Conservation (phyloP, 2,329 filamentous ascomycete species). For the Cylindrodendrum hubeiense region DNA sequence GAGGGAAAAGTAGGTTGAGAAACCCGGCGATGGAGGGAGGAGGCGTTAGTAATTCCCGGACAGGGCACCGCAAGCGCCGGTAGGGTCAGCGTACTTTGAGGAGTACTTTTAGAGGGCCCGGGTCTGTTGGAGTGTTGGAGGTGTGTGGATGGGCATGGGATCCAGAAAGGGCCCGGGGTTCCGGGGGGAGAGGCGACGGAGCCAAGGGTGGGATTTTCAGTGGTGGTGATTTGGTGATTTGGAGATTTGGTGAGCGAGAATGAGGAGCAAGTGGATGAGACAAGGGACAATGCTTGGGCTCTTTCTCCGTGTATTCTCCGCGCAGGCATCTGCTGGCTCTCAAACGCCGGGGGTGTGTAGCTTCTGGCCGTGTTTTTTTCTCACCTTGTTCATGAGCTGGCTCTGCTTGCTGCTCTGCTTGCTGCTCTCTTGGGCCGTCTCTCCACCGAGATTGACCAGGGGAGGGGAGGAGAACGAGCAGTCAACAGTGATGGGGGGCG, state of each 20-base stretch:
- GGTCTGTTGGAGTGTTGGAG: slow-evolving; percentile 8
- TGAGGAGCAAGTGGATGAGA: slow-evolving; percentile 10
- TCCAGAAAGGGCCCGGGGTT: slow-evolving; percentile 16
- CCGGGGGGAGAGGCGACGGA: slow-evolving; percentile 8
- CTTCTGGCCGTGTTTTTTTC: neutral
- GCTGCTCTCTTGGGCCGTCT: neutral
- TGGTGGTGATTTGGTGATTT: too few relatives aligned
- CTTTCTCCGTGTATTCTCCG: neutral
- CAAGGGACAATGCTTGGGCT: neutral
- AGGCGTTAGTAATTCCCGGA: slow-evolving; percentile 28
- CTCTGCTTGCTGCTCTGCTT: neutral
- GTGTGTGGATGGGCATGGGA: slow-evolving; percentile 14
- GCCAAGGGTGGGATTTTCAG: slow-evolving; percentile 23
- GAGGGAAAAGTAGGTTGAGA: slow-evolving; percentile 11
- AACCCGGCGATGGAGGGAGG: slow-evolving; percentile 18
- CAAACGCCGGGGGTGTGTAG: neutral
- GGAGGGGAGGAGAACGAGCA: neutral
- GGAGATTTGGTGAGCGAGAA: slow-evolving; percentile 6
- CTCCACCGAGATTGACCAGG: neutral
- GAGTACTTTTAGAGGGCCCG: slow-evolving; percentile 1
- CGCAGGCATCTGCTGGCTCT: neutral
- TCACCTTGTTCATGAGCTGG: neutral
- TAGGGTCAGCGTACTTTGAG: slow-evolving; percentile 3
- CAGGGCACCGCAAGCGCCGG: slow-evolving; percentile 25
- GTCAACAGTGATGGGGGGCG: slow-evolving; percentile 13